Evolutionary conservation across 1,284 basidiomycete species (phyloP).

Genomic region (Malassezia obtusa): DNA sequence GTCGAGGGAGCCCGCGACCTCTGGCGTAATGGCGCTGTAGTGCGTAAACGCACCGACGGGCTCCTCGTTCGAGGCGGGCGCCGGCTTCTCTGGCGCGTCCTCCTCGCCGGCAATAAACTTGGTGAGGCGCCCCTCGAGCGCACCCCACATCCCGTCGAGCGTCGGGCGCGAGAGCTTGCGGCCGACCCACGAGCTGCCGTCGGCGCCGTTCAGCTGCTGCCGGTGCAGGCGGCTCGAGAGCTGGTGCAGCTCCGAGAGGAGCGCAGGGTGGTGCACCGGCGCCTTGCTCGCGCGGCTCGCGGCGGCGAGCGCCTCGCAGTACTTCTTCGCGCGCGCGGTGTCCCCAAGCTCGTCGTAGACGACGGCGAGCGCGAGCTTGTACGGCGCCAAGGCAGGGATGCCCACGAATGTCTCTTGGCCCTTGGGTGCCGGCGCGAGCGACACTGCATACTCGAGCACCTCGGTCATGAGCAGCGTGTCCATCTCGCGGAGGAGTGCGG

Average conservation of each 20-base stretch:
- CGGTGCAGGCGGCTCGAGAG: constrained; percentile 70
- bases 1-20: constrained; percentile 34
- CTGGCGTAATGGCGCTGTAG: constrained; percentile 83
- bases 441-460: constrained; percentile 81
- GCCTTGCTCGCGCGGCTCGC: constrained; percentile 55
- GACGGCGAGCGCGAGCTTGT: constrained; percentile 70
- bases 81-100: constrained; percentile 34
- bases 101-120: constrained; percentile 75
- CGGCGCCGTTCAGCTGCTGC: constrained; percentile 65
- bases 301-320: constrained; percentile 79
- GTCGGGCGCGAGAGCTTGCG: constrained; percentile 63
- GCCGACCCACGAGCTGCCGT: constrained; percentile 60
- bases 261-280: background rate
- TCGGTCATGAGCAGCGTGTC: constrained; percentile 82
- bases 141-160: constrained; percentile 80
- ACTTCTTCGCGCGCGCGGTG: constrained; percentile 51
- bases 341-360: constrained; percentile 56
- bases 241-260: constrained; percentile 8
- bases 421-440: constrained; percentile 62
- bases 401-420: constrained; percentile 77
- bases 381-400: constrained; percentile 76
- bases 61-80: constrained; percentile 20
- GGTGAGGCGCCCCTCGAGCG: constrained; percentile 85
- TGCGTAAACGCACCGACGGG: constrained; percentile 74
- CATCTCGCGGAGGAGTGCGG: constrained; percentile 59